A percentile compares a stretch with the other conserved stretches of the same genome.
Evolutionary conservation across 768 basidiomycete genomes (phyloP).

Genomic region (Sporobolomyces pararoseus): DNA sequence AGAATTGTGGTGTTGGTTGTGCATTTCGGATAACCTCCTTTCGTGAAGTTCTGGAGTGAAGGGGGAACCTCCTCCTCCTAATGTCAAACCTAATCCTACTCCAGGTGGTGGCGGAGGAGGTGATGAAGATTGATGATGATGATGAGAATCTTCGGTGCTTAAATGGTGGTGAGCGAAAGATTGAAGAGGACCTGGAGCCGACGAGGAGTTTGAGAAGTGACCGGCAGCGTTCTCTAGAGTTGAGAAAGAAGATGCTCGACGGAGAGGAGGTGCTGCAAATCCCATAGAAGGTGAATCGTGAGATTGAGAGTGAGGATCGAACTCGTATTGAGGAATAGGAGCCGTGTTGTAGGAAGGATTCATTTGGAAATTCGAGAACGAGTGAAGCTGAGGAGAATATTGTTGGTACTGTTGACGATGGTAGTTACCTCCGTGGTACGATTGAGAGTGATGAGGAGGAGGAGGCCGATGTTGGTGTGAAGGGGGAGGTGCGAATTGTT

Average conservation of each 20-base stretch:
- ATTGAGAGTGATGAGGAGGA: neutral
- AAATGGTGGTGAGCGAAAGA: too few species aligned
- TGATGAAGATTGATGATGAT: too few species aligned
- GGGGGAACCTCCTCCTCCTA: too few species aligned
- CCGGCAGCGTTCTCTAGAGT: slow-evolving; percentile 17
- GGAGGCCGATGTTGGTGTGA: neutral
- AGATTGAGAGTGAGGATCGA: neutral
- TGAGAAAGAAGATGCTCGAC: slow-evolving; percentile 31
- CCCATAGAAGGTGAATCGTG: neutral
- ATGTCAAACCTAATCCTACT: too few species aligned
- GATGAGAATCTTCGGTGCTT: too few species aligned
- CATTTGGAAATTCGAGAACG: slow-evolving; percentile 15
- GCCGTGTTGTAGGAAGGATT: slow-evolving; percentile 16
- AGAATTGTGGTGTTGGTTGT: slow-evolving; percentile 13
- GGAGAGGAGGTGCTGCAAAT: slow-evolving; percentile 3
- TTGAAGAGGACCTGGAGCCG: neutral
- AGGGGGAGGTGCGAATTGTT: neutral
- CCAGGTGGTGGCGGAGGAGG: too few species aligned
- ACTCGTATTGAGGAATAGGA: slow-evolving; percentile 28
- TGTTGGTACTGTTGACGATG: too few species aligned
- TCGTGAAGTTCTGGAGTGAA: slow-evolving; percentile 21
- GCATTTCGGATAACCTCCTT: slow-evolving; percentile 27
- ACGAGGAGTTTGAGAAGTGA: neutral
- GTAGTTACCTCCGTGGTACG: neutral
- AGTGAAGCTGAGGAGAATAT: neutral